A percentile compares a stretch with the other conserved stretches of the same genome.
Evolutionary conservation across 192 early-diverging fungal species (phyloP).

Genomic region (Backusella westeae): DNA sequence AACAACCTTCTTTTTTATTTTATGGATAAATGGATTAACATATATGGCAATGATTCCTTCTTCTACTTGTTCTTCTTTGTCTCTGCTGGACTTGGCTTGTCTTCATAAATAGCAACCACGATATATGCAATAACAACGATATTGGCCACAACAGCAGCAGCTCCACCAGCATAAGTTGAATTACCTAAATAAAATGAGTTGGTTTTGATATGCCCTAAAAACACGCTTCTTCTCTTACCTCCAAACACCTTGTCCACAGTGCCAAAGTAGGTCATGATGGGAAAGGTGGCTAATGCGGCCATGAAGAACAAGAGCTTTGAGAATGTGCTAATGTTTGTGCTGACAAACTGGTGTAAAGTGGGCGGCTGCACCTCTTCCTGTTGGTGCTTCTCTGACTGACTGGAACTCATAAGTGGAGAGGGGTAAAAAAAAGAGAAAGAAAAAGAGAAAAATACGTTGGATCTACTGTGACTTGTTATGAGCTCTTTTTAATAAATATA

Average conservation of each 20-base stretch:
- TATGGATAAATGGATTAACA: not conserved
- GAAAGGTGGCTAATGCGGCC: constrained; percentile 38
- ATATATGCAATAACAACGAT: constrained; percentile 46
- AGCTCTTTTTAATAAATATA: too few relatives aligned
- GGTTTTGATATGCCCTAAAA: not conserved
- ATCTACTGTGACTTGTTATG: not conserved
- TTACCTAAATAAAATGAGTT: constrained; percentile 33
- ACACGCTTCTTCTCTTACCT: constrained; percentile 24
- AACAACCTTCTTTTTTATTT: not conserved
- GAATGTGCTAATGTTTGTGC: not conserved
- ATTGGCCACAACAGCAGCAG: constrained; percentile 51
- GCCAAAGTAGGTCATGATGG: constrained; percentile 40
- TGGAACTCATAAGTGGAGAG: not conserved
- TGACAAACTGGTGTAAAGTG: not conserved
- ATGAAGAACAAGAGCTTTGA: constrained; percentile 44
- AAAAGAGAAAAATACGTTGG: not conserved
- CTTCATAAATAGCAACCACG: constrained; percentile 41
- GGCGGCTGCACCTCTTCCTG: not conserved
- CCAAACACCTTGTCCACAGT: constrained; percentile 40
- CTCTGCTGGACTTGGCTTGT: constrained; percentile 8
- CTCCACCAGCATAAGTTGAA: constrained; percentile 49
- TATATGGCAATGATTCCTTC: not conserved
- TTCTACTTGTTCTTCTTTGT: constrained; percentile 6
- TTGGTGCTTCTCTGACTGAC: not conserved
- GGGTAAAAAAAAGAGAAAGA: not conserved